phyloP scores from a whole-genome alignment of 2,329 filamentous ascomycete genomes.

The Sporothrix brunneoviolacea region DNA sequence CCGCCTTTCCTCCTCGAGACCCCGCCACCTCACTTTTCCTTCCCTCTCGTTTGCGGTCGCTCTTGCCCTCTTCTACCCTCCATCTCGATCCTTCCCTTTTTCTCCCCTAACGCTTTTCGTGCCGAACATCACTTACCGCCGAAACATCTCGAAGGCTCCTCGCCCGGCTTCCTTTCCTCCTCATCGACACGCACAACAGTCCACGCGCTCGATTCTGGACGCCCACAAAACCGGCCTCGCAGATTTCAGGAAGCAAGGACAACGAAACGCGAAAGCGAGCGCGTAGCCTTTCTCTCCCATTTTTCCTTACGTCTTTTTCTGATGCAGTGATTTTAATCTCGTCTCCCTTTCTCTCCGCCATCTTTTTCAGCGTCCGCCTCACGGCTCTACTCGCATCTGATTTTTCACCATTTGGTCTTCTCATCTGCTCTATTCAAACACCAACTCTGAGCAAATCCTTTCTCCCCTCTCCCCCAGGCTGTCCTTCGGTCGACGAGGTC shows the following conservation, averaged over 20 bases:
- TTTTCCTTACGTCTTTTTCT: background rate
- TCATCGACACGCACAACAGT: background rate
- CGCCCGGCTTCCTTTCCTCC: background rate
- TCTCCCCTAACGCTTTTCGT: background rate
- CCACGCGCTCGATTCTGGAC: background rate
- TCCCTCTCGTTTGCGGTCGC: slow-evolving; percentile 1
- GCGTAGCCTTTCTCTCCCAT: slow-evolving; percentile 6
- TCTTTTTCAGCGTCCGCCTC: background rate
- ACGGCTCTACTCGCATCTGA: no score
- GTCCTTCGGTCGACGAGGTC: slow-evolving; percentile 2
- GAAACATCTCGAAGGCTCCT: slow-evolving; percentile 1
- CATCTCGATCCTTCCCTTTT: slow-evolving; percentile 8
- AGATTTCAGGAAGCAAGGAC: background rate
- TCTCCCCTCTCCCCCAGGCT: slow-evolving; percentile 5
- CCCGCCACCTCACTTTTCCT: slow-evolving; percentile 17
- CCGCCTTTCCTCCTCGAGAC: slow-evolving; percentile 6
- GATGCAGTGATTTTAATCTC: no score
- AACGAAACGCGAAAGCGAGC: slow-evolving; percentile 12
- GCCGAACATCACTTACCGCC: slow-evolving; percentile 4
- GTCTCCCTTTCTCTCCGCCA: background rate
- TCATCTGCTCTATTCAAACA: no score
- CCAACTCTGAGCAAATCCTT: slow-evolving; percentile 7
- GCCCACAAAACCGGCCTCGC: background rate
- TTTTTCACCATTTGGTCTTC: no score
- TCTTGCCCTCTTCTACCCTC: slow-evolving; percentile 6